Evolutionary conservation across 179 eudicot genomes (phyloP), one percentile per base, ranked within the genome.

Genomic region (Actinidia arguta): DNA sequence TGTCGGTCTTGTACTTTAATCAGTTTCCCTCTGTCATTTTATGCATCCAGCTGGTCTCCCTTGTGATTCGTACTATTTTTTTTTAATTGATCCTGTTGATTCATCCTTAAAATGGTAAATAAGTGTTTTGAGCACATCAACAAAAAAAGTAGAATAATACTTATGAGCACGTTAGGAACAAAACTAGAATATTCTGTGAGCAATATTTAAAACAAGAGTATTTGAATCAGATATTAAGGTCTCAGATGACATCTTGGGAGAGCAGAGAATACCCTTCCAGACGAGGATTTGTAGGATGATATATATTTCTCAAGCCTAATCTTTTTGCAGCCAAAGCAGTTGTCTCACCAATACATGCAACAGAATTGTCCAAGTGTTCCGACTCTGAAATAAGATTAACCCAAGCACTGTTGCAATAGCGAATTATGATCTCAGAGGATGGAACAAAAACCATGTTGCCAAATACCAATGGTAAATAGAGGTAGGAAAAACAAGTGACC

Each of bases 271-370:
- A 96, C 98, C 98, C 99, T 83, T 95, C 98, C 71, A 96, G 82
- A 62, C 98, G 94, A 48, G 99, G 99, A 83, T 84, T 91, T 36
- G 82, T 73, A 5, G 98, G 98, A 80, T 91, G 87, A 85, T 91
- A 93, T 31, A 96, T 92, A 85, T 92, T 93, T 85, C 74, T 86
- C 75, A 96, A 84, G 62, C 98, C 97, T 74, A 91, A 80, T 83
- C 88, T 87, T 88, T 88, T 91, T 66, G 99, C 99, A 86, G 95
- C 98, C 71, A 78, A 75, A 83, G 93, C 98, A 87, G 99, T 96
- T 81, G 99, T 96, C 87, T 92, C 99, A 25, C 99, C 99, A 74
- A 96, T 96, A 83, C 99, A 96, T 73, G 98, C 99, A 82, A 91
- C 87, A 50, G 92, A 89, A 86, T 86, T 81, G 63, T 73, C 87